Conservation (phyloP, 371 early-diverging fungal species). For the Syncephalastrum racemosum region DNA sequence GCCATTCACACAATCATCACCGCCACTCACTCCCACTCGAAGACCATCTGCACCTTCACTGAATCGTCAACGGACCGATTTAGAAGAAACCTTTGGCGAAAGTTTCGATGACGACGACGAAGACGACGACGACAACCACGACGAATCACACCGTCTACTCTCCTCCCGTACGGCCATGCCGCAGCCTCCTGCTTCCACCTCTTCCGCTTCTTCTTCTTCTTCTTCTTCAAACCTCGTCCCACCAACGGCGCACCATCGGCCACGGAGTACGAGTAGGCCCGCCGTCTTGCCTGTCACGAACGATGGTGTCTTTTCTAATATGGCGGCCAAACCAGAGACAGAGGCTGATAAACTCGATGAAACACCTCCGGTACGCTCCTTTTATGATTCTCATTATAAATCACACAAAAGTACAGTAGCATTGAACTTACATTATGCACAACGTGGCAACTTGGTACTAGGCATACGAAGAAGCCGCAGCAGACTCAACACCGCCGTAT, state of each 20-base stretch:
- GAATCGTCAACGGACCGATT: slow-evolving; percentile 18
- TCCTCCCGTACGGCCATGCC: neutral
- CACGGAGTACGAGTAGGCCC: neutral
- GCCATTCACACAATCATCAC: neutral
- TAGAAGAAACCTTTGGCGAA: slow-evolving; percentile 29
- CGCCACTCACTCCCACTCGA: slow-evolving; percentile 2
- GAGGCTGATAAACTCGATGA: slow-evolving; percentile 41
- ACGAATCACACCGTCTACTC: slow-evolving; percentile 13
- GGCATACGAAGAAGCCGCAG: slow-evolving; percentile 63
- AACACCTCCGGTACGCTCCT: slow-evolving; percentile 37
- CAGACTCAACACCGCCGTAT: slow-evolving; percentile 65
- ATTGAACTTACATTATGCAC: too few relatives aligned
- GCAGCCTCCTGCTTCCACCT: neutral
- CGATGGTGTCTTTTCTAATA: slow-evolving; percentile 64
- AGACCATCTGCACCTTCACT: neutral
- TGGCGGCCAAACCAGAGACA: slow-evolving; percentile 57
- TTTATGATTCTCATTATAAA: neutral
- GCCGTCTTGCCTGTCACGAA: slow-evolving; percentile 33
- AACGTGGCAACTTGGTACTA: slow-evolving; percentile 14
- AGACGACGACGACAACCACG: slow-evolving; percentile 7
- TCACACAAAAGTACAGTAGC: too few relatives aligned
- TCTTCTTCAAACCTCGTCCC: neutral
- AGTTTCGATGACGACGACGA: slow-evolving; percentile 19
- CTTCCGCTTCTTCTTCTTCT: slow-evolving; percentile 2
- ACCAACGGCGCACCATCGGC: neutral